Percentiles rank a stretch among this genome's conserved stretches.
phyloP scores from a whole-genome alignment of 2,329 filamentous ascomycete species.

The Monilinia fructicola region DNA sequence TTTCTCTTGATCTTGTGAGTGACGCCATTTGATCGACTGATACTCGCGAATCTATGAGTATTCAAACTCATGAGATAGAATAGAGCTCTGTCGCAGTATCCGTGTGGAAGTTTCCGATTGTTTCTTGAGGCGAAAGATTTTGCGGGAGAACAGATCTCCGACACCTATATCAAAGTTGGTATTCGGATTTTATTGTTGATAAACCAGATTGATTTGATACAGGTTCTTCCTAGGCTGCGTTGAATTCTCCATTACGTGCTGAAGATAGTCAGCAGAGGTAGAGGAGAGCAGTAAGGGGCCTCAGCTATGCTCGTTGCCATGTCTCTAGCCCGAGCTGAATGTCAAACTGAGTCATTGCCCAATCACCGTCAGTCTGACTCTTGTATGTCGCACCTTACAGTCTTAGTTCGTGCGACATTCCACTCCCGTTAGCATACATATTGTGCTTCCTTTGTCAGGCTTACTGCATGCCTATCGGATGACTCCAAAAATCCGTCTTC shows the following conservation, averaged over 20 bases:
- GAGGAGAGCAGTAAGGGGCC: not conserved
- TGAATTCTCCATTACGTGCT: not conserved
- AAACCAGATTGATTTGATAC: not conserved
- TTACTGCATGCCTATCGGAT: conserved; percentile 1
- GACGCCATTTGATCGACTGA: not conserved
- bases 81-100: not conserved
- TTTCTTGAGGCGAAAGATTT: not conserved
- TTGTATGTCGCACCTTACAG: not conserved
- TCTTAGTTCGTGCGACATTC: not conserved
- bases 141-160: not conserved
- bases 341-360: conserved; percentile 3
- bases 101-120: not conserved
- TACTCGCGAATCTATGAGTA: not conserved
- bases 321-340: conserved; percentile 1
- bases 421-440: not conserved
- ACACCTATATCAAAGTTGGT: not conserved
- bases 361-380: not conserved
- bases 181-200: not conserved
- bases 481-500: not conserved
- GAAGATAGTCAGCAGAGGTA: not conserved
- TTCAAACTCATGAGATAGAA: not conserved
- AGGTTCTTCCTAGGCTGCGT: not conserved
- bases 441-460: not conserved
- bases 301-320: not conserved
- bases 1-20: not conserved